Base-by-base conservation (phyloP, 768 basidiomycete genomes). In the Sutorius australiensis region DNA sequence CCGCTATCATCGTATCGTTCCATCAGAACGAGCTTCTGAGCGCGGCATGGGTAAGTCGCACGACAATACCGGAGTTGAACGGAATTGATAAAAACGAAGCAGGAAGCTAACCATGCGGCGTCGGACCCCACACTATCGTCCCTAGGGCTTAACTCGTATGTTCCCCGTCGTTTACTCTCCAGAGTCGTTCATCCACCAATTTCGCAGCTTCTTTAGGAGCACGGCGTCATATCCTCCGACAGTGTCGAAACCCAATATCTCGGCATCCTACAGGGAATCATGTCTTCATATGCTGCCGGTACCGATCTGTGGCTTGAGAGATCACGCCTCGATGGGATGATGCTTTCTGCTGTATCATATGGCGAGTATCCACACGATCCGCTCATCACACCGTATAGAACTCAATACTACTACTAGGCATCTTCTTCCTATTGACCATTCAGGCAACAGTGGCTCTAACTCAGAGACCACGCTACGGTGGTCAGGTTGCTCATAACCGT, bases 231-330 rank as follows among this genome's bases (percentile, higher is more conserved):
- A 5, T 27, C 16, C 7, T 4, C 28, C 30, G 27, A 43, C 21
- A 1, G 32, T 32, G 31, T 17, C n/a, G 8, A 47, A 30, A 16
- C 0, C 24, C 19, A 9, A 12, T 10, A 30, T 11, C 39, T 3
- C 9, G 3, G 19, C n/a, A 12, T n/a, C 14, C 10, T 11, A n/a
- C 30, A 46, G 19, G 14, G 14, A 17, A 37, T 5, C 24, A 58
- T 66, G 67, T 52, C 54, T 8, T 47, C 64, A 21, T 48, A 58
- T 6, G 60, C 61, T 21, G 57, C 59, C 0, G 5, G 51, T 7
- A 61, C 66, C 8, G 32, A 65, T 33, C 19, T 70, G 16, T 68
- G 64, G 67, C 46, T 70, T 8, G 67, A 68, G 41, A 45, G 63
- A 46, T 61, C 66, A 0, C 64, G 57, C 32, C 64, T 66, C 13